Percentiles rank a stretch among this genome's conserved stretches.
Evolutionary conservation across 192 early-diverging fungal genomes (phyloP).

Genomic region (Gonapodya prolifera): DNA sequence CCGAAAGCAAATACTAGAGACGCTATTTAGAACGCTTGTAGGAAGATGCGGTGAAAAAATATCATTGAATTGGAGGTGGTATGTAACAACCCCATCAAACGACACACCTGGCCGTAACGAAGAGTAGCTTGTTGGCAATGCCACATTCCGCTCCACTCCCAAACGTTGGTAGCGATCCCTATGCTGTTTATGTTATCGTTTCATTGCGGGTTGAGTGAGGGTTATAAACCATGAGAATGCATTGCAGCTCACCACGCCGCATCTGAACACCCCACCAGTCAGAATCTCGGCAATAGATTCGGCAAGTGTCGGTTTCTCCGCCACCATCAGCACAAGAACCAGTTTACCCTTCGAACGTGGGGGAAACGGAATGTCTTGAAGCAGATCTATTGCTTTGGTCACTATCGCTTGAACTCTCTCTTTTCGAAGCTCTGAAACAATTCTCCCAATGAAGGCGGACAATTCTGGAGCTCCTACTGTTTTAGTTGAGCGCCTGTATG

Average conservation of each 20-base stretch:
- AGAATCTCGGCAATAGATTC: conserved; percentile 23
- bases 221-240: conserved; percentile 11
- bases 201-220: not conserved
- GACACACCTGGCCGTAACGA: conserved; percentile 1
- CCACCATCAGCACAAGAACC: conserved; percentile 15
- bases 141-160: conserved; percentile 4
- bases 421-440: too few species aligned
- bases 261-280: conserved; percentile 12
- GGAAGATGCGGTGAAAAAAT: conserved; percentile 16
- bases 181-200: not conserved
- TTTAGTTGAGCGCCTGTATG: not conserved
- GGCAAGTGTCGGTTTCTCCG: conserved; percentile 29
- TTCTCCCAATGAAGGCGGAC: too few species aligned
- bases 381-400: too few species aligned
- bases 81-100: conserved; percentile 6
- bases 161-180: conserved; percentile 8
- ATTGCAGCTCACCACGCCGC: not conserved
- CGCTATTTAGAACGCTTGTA: conserved; percentile 25
- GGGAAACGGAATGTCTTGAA: too few species aligned
- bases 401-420: too few species aligned
- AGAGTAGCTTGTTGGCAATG: not conserved
- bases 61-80: conserved; percentile 21
- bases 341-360: too few species aligned
- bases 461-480: too few species aligned
- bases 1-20: conserved; percentile 26